Evolutionary conservation across 192 early-diverging fungal genomes (phyloP), one percentile per base, ranked within the genome.

Genomic region (Kappamyces sp.): DNA sequence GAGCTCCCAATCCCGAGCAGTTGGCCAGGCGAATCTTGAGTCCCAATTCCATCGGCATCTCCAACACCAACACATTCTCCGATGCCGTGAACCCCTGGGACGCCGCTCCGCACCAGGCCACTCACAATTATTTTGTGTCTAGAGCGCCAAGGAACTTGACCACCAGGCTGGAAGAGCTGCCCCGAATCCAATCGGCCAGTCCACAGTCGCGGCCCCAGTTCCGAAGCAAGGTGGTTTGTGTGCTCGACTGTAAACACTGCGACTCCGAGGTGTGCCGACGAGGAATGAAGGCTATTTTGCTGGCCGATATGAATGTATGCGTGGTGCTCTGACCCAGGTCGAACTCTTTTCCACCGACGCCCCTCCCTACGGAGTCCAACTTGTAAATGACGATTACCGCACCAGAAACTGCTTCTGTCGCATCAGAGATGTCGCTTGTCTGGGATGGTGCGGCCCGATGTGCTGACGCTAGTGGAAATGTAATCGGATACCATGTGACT

Each of bases 401-500:
- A 88, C 87, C 3, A 51, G 82, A 36, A 88, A 86, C 55, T 89
- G 87, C 61, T 74, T 75, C 40, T 89, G 87, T 55, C 63, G 82
- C 37, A 89, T 89, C 51, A 65, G 85, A 3, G 87, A 89, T 64
- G 80, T 89, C 2, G 86, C 86, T 15, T 89, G 87, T 60, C 42
- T 87, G 5, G 83, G 74, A 51, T 89, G 83, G 83, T 86, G 73
- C 38, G 59, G 10, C 2, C 10, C 23, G 23, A 23, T 23, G 23
- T 0, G 9, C 15, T 40, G 37, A 8, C 7, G 10, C 12, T 37
- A 75, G 80, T 65, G 78, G 78, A 5, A 83, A 83, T 53, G 72
- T 83, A 8, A 68, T 88, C 34, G 89, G 89, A 5, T 91, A 91
- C 66, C 87, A 90, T 70, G 87, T 89, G 12, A 83, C 85, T 2